These are phyloP conservation scores for Lathyrus aphaca DNA, from an alignment of 306 rosid genomes.

Conservation along the genomic window DNA sequence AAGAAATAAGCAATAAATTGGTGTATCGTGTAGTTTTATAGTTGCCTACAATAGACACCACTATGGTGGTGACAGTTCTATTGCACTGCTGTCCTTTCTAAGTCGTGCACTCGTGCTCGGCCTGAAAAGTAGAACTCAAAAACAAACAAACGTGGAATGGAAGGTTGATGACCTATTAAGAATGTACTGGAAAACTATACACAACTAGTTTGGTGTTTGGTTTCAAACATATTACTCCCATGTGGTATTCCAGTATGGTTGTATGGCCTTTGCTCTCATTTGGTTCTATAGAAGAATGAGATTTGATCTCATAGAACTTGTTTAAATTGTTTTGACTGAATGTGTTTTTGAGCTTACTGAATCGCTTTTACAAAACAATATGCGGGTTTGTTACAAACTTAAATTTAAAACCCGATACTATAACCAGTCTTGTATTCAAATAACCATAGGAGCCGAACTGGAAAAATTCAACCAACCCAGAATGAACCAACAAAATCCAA, in stretches of 20 bases:
- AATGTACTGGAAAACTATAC: background rate
- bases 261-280: background rate
- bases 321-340: background rate
- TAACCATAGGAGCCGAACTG: background rate
- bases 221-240: background rate
- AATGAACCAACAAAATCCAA: background rate
- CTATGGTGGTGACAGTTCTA: background rate
- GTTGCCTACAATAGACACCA: background rate
- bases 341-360: background rate
- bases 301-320: background rate
- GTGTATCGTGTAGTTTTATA: background rate
- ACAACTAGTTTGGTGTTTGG: background rate
- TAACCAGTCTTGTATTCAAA: background rate
- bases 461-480: background rate
- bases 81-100: background rate
- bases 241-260: background rate
- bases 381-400: background rate
- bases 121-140: no score
- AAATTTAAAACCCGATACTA: background rate
- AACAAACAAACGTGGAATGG: no score
- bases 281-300: no score
- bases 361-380: background rate
- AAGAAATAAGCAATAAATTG: background rate
- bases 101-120: background rate
- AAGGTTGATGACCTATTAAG: background rate